Percentiles rank a stretch among this genome's conserved stretches.
These are phyloP conservation scores for Cinnamomum micranthum DNA, from an alignment of 164 flowering plant species.

Conservation along the genomic window DNA sequence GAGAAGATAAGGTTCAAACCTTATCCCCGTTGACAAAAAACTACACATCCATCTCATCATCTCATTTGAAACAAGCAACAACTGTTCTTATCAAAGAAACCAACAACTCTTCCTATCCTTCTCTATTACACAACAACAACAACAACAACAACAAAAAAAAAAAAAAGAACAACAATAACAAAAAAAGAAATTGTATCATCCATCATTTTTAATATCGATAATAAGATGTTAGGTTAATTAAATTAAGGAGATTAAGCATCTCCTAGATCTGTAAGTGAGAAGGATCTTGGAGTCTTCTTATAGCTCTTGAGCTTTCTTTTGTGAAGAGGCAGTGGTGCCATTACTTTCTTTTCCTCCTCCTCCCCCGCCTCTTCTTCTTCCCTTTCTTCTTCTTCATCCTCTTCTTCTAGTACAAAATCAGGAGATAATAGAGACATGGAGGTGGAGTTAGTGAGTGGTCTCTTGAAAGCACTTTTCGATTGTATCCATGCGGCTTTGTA, in stretches of 20 bases:
- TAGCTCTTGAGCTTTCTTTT: conserved; percentile 11
- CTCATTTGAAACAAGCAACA: too few relatives aligned
- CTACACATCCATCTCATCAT: too few relatives aligned
- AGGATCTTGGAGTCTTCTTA: conserved; percentile 13
- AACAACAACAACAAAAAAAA: neutral
- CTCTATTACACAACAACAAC: too few relatives aligned
- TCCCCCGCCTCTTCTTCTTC: conserved; percentile 6
- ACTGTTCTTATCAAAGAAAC: too few relatives aligned
- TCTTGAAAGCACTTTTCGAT: conserved; percentile 28
- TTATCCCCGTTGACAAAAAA: neutral
- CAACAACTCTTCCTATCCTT: too few relatives aligned
- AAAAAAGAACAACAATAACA: neutral
- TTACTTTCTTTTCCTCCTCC: neutral
- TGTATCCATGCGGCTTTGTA: conserved; percentile 20
- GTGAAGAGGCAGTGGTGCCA: conserved; percentile 7
- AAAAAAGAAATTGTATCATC: neutral
- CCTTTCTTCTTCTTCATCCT: neutral
- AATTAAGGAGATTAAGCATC: conserved; percentile 2
- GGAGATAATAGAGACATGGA: conserved; percentile 34
- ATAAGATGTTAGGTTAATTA: neutral
- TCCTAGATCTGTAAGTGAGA: conserved; percentile 17
- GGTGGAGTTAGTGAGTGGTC: conserved; percentile 15
- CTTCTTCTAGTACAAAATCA: neutral
- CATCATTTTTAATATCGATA: neutral
- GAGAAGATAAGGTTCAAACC: neutral